Conservation (phyloP, 768 basidiomycete species). For the Serendipita sp. region DNA sequence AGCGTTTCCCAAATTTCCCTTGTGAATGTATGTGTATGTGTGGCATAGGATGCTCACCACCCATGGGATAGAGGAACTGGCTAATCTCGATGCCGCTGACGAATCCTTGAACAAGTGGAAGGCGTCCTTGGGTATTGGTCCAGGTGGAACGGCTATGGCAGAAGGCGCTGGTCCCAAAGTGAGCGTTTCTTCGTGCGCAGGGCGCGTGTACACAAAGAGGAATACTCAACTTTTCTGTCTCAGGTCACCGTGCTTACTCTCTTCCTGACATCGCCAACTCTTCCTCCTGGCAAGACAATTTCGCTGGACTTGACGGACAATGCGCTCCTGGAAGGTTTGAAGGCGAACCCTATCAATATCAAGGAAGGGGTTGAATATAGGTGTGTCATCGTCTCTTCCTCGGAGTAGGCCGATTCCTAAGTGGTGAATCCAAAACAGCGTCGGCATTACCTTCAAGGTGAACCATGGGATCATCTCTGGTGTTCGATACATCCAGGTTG, state of each 20-base stretch:
- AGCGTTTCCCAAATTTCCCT: neutral
- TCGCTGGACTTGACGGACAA: constrained; percentile 68
- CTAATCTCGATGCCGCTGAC: constrained; percentile 73
- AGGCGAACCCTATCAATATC: constrained; percentile 64
- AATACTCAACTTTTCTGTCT: neutral
- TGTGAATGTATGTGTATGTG: neutral
- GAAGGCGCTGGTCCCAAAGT: constrained; percentile 52
- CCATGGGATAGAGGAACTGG: constrained; percentile 48
- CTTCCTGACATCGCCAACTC: neutral
- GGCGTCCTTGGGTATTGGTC: constrained; percentile 67
- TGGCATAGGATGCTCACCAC: too few species aligned
- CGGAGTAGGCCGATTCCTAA: neutral
- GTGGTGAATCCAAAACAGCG: constrained; percentile 27
- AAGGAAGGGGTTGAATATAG: constrained; percentile 85
- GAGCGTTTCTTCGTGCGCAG: neutral
- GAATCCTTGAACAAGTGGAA: constrained; percentile 95
- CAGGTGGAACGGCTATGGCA: constrained; percentile 25
- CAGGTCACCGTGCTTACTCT: neutral
- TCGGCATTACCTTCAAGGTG: constrained; percentile 69
- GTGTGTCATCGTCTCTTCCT: constrained; percentile 26
- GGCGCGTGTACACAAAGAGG: neutral
- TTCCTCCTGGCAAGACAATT: constrained; percentile 24
- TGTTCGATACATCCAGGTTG: constrained; percentile 76
- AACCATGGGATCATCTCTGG: constrained; percentile 83
- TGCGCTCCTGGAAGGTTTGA: constrained; percentile 46